Evolutionary conservation across 441 rosid genomes (phyloP).

Genomic region (Isatis lusitanica): DNA sequence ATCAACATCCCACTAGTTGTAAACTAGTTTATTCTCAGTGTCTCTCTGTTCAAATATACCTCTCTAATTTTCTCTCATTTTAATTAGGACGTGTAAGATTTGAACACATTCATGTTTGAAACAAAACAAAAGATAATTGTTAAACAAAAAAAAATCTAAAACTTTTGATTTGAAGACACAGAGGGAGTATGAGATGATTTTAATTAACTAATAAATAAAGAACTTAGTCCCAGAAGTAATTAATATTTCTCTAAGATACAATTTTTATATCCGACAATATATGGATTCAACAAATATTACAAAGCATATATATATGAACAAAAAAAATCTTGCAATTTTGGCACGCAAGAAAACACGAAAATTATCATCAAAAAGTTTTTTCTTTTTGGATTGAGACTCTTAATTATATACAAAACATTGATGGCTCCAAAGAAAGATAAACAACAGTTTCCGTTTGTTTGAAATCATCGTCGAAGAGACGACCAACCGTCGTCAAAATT

Average conservation of each 20-base stretch:
- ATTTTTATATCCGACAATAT: background rate
- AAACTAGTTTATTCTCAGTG: background rate
- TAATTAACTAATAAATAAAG: no score
- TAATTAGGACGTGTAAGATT: background rate
- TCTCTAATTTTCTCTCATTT: background rate
- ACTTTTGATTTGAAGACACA: background rate
- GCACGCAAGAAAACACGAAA: background rate
- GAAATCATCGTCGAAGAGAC: conserved; percentile 27
- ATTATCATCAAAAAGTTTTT: background rate
- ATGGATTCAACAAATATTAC: background rate
- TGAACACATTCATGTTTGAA: background rate
- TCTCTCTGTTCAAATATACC: background rate
- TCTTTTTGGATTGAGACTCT: background rate
- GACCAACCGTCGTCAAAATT: conserved; percentile 62
- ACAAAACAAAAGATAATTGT: background rate
- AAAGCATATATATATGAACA: background rate
- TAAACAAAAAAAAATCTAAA: background rate
- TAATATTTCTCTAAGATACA: no score
- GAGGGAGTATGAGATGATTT: background rate
- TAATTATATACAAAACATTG: conserved; percentile 9
- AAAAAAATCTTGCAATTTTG: background rate
- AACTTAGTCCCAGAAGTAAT: background rate
- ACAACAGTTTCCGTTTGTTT: background rate
- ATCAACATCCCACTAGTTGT: background rate
- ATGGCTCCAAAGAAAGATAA: background rate